Percentiles rank a stretch among this genome's conserved stretches.
phyloP scores from a whole-genome alignment of 75 land plant genomes.

The Selaginella tamariscina region DNA sequence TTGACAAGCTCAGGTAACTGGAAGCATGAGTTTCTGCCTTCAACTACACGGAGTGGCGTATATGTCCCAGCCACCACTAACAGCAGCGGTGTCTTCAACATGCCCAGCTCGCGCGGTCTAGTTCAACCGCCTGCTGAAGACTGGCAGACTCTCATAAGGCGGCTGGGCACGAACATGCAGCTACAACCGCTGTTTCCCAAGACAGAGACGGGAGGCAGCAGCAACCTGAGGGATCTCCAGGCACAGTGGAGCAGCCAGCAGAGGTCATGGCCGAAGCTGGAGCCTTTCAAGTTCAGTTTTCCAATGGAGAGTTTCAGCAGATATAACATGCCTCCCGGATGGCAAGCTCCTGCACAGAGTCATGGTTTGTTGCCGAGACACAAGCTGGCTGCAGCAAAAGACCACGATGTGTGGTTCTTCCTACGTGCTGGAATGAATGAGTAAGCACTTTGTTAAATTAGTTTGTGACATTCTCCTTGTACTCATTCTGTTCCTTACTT shows the following conservation, averaged over 20 bases:
- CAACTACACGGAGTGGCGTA: no score
- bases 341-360: not conserved
- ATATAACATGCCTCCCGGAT: not conserved
- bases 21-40: no score
- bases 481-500: not conserved
- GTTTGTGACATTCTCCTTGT: not conserved
- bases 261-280: not conserved
- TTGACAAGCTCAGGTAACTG: no score
- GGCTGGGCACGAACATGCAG: slow-evolving; percentile 10
- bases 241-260: not conserved
- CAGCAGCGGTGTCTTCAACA: not conserved
- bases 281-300: not conserved
- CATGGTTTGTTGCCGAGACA: not conserved
- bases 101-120: no score
- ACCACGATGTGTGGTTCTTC: slow-evolving; percentile 6
- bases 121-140: not conserved
- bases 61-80: not conserved
- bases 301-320: not conserved
- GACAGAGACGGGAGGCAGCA: not conserved
- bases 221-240: not conserved
- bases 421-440: slow-evolving; percentile 4
- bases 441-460: not conserved
- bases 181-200: not conserved
- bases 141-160: not conserved
- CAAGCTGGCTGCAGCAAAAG: not conserved